A percentile compares a stretch with the other conserved stretches of the same genome.
These are phyloP conservation scores for Solanum gandarillasii DNA, from an alignment of 257 asterid genomes.

Conservation along the genomic window DNA sequence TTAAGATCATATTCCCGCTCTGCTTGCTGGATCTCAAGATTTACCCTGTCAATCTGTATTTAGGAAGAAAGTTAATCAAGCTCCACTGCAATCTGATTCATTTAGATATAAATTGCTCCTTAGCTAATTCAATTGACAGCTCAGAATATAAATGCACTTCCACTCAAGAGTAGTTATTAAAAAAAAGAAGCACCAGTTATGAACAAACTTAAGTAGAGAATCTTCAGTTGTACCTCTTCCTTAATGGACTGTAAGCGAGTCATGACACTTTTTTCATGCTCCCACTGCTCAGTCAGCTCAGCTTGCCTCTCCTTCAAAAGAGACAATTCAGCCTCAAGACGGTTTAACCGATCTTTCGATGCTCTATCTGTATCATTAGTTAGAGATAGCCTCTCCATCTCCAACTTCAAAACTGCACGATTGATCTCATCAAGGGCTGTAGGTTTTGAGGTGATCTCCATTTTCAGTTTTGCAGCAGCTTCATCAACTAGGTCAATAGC, in stretches of 20 bases:
- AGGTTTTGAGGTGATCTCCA: conserved; percentile 97
- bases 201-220: background rate
- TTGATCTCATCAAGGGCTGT: conserved; percentile 89
- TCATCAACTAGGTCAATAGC: conserved; percentile 95
- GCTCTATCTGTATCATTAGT: conserved; percentile 86
- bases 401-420: conserved; percentile 78
- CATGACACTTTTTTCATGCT: conserved; percentile 82
- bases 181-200: background rate
- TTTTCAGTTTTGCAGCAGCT: conserved; percentile 94
- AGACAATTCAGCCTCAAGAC: conserved; percentile 76
- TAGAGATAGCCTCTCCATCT: conserved; percentile 91
- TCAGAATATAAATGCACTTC: background rate
- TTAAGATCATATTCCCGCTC: conserved; percentile 94
- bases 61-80: background rate
- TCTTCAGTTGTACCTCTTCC: conserved; percentile 53
- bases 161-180: background rate
- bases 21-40: conserved; percentile 94
- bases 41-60: conserved; percentile 81
- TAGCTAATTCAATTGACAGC: background rate
- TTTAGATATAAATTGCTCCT: background rate
- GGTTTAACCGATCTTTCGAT: conserved; percentile 72
- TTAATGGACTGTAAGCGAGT: conserved; percentile 72
- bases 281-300: conserved; percentile 91
- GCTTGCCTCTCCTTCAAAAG: conserved; percentile 66
- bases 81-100: background rate